phyloP scores from a whole-genome alignment of 805 yeast species.

The Priceomyces castillae region DNA sequence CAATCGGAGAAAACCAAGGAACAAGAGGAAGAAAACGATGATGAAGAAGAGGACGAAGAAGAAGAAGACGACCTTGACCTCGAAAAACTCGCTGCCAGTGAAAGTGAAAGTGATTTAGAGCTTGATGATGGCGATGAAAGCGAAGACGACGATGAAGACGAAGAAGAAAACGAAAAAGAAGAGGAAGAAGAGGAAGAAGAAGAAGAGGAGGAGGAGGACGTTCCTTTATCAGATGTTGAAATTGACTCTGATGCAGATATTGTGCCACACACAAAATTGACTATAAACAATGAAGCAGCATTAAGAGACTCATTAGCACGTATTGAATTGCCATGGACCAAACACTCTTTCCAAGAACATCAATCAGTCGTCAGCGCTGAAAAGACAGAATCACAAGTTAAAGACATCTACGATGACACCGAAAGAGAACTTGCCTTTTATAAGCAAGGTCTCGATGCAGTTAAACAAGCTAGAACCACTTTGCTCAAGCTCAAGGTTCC shows the following conservation, averaged over 20 bases:
- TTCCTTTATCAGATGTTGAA: slow-evolving; percentile 88
- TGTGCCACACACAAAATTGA: slow-evolving; percentile 86
- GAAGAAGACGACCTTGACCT: slow-evolving; percentile 41
- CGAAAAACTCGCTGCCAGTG: slow-evolving; percentile 56
- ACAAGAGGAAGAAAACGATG: slow-evolving; percentile 33
- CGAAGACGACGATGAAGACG: slow-evolving; percentile 30
- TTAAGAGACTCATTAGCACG: slow-evolving; percentile 65
- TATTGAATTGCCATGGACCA: slow-evolving; percentile 61
- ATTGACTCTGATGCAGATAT: slow-evolving; percentile 92
- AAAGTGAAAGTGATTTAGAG: slow-evolving; percentile 41
- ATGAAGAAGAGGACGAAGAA: slow-evolving; percentile 45
- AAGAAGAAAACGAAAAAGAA: slow-evolving; percentile 41
- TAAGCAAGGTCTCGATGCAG: slow-evolving; percentile 89
- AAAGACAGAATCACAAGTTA: slow-evolving; percentile 62
- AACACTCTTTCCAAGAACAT: slow-evolving; percentile 78
- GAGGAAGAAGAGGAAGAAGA: slow-evolving; percentile 55
- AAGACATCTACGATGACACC: slow-evolving; percentile 91
- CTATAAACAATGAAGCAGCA: slow-evolving; percentile 86
- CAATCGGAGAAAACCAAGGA: slow-evolving; percentile 23
- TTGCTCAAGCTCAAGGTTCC: slow-evolving; percentile 73
- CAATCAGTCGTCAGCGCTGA: slow-evolving; percentile 64
- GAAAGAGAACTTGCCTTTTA: slow-evolving; percentile 94
- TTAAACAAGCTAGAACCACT: slow-evolving; percentile 63
- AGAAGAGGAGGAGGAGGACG: slow-evolving; percentile 70
- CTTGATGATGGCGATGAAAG: slow-evolving; percentile 33